Base-by-base conservation (phyloP, 2,329 filamentous ascomycete species). In the Colletotrichum simmondsii region DNA sequence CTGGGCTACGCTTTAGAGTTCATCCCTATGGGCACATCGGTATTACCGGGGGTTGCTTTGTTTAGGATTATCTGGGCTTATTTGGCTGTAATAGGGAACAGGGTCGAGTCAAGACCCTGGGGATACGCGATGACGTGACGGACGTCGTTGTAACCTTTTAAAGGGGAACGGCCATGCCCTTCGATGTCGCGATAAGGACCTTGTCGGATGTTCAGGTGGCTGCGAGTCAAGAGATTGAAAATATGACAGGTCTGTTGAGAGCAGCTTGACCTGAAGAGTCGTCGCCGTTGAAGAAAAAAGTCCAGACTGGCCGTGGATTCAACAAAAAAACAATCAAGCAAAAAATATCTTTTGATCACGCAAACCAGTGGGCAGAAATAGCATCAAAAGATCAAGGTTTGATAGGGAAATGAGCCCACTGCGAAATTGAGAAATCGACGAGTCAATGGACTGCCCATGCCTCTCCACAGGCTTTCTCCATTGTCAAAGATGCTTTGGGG, bases 71-170 rank as follows among this genome's bases (percentile, higher is more conserved):
- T 19, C 2, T 26, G 8, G 16, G 30, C 30, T 19, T 57, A 14
- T 19, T 4, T 26, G 8, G 11, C n/a, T 16, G 24, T 4, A 8
- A 22, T 22, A 30, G 30, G 14, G 26, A 12, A 10, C 5, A 49
- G 30, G 30, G 53, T 66, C 37, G 70, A 72, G 11, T 72, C 70
- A 56, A 24, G 61, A 64, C 28, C 59, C 65, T 16, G 30, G 65
- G 59, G 32, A 59, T 59, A 35, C 42, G 14, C 59, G 16, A 69
- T 69, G 61, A 56, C 70, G 65, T 72, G 65, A 54, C 69, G 19
- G 14, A 32, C n/a, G 26, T 46, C 30, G n/a, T 26, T 49, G 42
- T 52, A 54, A 54, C 30, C 42, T n/a, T 69, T 59, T 7, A 67
- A 63, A 57, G 56, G 37, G 52, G 26, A 22, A 53, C 30, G 19